Conservation (phyloP, 2,329 filamentous ascomycete genomes). For the Remersonia thermophila region DNA sequence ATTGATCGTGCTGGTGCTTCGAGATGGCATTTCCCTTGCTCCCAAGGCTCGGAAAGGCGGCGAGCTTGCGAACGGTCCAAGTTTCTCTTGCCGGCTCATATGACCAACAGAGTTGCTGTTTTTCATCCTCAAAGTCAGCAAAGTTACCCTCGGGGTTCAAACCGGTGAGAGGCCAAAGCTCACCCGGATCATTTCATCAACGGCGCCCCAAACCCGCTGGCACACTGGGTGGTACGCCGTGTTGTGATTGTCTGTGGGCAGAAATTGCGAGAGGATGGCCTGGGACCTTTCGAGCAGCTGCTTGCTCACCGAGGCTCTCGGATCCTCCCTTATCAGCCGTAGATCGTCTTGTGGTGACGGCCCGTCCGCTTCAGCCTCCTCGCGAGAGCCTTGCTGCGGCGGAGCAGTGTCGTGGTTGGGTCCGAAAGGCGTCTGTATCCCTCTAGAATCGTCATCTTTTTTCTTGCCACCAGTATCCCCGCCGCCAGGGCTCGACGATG, state of each 20-base stretch:
- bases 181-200: conserved; percentile 1
- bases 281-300: background rate
- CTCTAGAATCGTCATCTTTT: too few relatives aligned
- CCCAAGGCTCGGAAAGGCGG: background rate
- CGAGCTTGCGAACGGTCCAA: background rate
- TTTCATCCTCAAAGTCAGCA: too few relatives aligned
- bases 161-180: background rate
- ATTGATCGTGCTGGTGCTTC: background rate
- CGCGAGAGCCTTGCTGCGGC: too few relatives aligned
- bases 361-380: too few relatives aligned
- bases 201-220: conserved; percentile 1
- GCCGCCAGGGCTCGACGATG: too few relatives aligned
- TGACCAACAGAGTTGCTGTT: background rate
- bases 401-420: too few relatives aligned
- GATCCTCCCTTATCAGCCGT: too few relatives aligned
- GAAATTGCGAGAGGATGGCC: background rate
- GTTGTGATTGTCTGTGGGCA: background rate
- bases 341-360: too few relatives aligned
- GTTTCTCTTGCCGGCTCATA: background rate
- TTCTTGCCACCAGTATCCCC: too few relatives aligned
- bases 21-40: too few relatives aligned
- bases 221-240: background rate
- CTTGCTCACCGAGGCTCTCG: background rate
- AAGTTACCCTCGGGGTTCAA: too few relatives aligned
- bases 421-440: too few relatives aligned